Evolutionary conservation across 257 asterid species (phyloP).

Genomic region (Petrea volubilis): DNA sequence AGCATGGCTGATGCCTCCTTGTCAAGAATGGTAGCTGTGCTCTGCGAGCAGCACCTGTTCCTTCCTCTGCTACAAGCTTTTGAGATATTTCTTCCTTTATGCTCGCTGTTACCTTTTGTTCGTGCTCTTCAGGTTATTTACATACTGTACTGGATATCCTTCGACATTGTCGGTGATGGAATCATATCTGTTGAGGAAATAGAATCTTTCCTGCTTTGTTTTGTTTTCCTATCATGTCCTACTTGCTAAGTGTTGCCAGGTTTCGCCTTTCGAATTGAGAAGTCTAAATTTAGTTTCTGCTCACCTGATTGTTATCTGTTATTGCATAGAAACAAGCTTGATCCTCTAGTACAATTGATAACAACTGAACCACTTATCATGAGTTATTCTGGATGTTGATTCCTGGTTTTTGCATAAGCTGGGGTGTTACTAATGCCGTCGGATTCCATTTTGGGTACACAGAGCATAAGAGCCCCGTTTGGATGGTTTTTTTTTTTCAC

Average conservation of each 20-base stretch:
- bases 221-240: background rate
- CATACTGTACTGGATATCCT: slow-evolving; percentile 2
- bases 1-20: slow-evolving; percentile 68
- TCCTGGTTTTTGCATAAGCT: no score
- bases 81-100: slow-evolving; percentile 96
- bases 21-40: slow-evolving; percentile 89
- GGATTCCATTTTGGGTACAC: no score
- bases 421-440: no score
- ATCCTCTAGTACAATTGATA: no score
- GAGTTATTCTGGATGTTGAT: no score
- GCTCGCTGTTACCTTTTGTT: slow-evolving; percentile 89
- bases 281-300: slow-evolving; percentile 14
- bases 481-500: no score
- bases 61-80: slow-evolving; percentile 93
- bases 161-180: slow-evolving; percentile 1
- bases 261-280: slow-evolving; percentile 9
- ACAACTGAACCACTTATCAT: no score
- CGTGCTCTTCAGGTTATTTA: slow-evolving; percentile 95
- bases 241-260: slow-evolving; percentile 7
- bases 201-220: slow-evolving; percentile 4
- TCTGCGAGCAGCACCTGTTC: slow-evolving; percentile 85
- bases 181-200: slow-evolving; percentile 14
- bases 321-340: background rate
- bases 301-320: slow-evolving; percentile 1
- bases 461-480: no score